phyloP scores from a whole-genome alignment of 805 yeast genomes.

The Lachancea kluyveri region DNA sequence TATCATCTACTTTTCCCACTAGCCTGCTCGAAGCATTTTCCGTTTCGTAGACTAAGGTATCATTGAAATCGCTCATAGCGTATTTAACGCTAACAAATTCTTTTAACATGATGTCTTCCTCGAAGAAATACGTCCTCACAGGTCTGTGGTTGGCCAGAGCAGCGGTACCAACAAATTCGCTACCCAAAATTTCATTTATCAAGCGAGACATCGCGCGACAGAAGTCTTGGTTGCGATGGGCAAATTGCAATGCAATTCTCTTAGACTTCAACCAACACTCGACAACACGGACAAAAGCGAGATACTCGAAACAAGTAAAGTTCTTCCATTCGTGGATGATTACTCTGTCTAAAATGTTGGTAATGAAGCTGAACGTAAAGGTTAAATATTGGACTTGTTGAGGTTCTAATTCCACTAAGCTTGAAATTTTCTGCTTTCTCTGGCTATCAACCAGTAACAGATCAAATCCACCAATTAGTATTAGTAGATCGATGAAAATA shows the following conservation, averaged over 20 bases:
- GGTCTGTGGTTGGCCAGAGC: conserved; percentile 8
- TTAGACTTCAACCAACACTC: conserved; percentile 54
- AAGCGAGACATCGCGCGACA: conserved; percentile 27
- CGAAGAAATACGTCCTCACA: conserved; percentile 10
- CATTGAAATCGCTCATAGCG: conserved; percentile 15
- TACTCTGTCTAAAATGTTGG: conserved; percentile 29
- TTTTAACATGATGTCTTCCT: conserved; percentile 14
- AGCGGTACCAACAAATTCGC: conserved; percentile 1
- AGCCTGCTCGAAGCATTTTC: conserved; percentile 16
- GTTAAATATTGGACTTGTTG: conserved; percentile 26
- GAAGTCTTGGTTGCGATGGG: conserved; percentile 30
- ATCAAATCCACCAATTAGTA: conserved; percentile 26
- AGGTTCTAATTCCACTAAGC: background rate
- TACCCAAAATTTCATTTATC: conserved; percentile 25
- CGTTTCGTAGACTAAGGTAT: conserved; percentile 13
- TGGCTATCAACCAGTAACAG: conserved; percentile 9
- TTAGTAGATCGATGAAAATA: conserved; percentile 21
- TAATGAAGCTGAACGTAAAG: conserved; percentile 38
- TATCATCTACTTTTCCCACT: conserved; percentile 10
- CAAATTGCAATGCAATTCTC: conserved; percentile 34
- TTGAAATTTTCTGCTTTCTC: conserved; percentile 3
- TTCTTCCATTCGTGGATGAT: conserved; percentile 27
- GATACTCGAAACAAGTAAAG: conserved; percentile 15
- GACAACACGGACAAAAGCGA: conserved; percentile 43
- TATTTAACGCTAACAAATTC: conserved; percentile 11